phyloP scores from a whole-genome alignment of 1,284 basidiomycete genomes.

The Ustilago tritici region DNA sequence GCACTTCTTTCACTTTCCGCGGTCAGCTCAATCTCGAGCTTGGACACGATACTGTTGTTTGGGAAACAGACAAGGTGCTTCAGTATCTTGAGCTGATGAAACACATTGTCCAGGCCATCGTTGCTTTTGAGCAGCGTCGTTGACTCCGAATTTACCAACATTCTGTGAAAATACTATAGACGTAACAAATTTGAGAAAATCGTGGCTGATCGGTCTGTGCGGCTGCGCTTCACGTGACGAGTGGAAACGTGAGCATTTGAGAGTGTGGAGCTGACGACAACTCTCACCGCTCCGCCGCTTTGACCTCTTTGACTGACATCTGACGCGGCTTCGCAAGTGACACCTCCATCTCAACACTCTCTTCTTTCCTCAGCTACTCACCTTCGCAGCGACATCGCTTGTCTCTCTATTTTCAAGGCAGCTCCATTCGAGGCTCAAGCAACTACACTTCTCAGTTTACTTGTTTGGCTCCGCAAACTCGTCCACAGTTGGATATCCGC shows the following conservation, averaged over 20 bases:
- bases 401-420: neutral
- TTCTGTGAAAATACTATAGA: neutral
- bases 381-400: constrained; percentile 1
- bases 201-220: constrained; percentile 54
- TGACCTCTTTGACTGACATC: constrained; percentile 14
- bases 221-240: constrained; percentile 31
- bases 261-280: constrained; percentile 49
- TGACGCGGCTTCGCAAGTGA: constrained; percentile 10
- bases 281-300: constrained; percentile 11
- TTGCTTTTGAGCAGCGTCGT: constrained; percentile 21
- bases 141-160: neutral
- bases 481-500: neutral
- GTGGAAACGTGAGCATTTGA: constrained; percentile 7
- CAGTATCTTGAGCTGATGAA: constrained; percentile 40
- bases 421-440: neutral
- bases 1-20: constrained; percentile 46
- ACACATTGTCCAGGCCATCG: constrained; percentile 29
- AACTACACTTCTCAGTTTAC: neutral
- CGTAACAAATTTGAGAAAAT: constrained; percentile 21
- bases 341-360: constrained; percentile 30
- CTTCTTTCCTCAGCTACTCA: constrained; percentile 1
- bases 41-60: constrained; percentile 40
- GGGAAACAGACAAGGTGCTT: constrained; percentile 40
- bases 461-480: neutral
- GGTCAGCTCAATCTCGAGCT: constrained; percentile 45